These are phyloP conservation scores for Metschnikowia hibisci DNA, from an alignment of 805 yeast genomes.

Conservation along the genomic window DNA sequence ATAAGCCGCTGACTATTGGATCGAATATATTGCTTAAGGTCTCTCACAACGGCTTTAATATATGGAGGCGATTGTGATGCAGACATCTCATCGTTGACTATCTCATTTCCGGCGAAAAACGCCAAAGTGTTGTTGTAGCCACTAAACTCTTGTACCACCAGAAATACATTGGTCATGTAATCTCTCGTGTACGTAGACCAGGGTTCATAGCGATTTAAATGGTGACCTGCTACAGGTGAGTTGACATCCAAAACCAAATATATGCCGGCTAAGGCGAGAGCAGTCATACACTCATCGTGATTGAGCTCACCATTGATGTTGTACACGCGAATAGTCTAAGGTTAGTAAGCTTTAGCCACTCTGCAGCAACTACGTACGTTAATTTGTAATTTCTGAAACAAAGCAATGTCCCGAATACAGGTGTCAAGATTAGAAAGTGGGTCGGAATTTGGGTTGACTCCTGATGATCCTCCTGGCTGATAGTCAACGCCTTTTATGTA, in stretches of 20 bases:
- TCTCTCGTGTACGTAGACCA: slow-evolving; percentile 77
- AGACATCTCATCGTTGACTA: slow-evolving; percentile 75
- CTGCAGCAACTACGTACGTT: slow-evolving; percentile 43
- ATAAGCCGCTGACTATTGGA: slow-evolving; percentile 57
- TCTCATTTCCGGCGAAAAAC: slow-evolving; percentile 89
- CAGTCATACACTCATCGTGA: slow-evolving; percentile 88
- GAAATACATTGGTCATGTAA: slow-evolving; percentile 73
- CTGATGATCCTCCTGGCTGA: slow-evolving; percentile 94
- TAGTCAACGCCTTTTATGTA: slow-evolving; percentile 86
- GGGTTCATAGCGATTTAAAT: slow-evolving; percentile 86
- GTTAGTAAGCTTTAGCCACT: slow-evolving; percentile 14
- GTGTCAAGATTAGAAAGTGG: slow-evolving; percentile 68
- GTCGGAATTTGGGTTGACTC: slow-evolving; percentile 52
- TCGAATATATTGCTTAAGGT: slow-evolving; percentile 69
- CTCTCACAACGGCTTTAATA: slow-evolving; percentile 74
- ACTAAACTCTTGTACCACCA: slow-evolving; percentile 76
- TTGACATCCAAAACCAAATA: slow-evolving; percentile 88
- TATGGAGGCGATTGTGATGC: slow-evolving; percentile 67
- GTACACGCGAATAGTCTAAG: slow-evolving; percentile 73
- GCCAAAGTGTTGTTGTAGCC: slow-evolving; percentile 85
- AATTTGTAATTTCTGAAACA: slow-evolving; percentile 80
- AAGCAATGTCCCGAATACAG: slow-evolving; percentile 78
- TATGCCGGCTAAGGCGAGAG: slow-evolving; percentile 90
- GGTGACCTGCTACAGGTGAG: slow-evolving; percentile 75
- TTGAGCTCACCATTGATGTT: slow-evolving; percentile 77